Evolutionary conservation across 1,284 basidiomycete species (phyloP).

Genomic region (Ceratobasidium sp.): DNA sequence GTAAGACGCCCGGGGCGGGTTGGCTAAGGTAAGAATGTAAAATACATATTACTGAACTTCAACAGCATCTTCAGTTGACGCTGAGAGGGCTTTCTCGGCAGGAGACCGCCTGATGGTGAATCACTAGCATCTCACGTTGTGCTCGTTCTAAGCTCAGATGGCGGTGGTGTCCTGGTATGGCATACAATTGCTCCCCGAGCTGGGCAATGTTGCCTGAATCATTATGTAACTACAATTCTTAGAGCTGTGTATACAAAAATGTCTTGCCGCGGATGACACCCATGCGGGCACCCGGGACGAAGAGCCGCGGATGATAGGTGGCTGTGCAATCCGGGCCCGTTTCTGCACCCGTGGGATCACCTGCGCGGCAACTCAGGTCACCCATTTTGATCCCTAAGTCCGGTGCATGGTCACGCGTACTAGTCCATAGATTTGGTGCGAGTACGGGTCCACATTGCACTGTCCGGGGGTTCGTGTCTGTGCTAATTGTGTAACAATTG

Average conservation of each 20-base stretch:
- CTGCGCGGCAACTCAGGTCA: conserved; percentile 16
- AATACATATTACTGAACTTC: no score
- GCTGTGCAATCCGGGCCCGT: conserved; percentile 27
- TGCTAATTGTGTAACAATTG: no score
- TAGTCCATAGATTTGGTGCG: no score
- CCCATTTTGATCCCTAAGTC: conserved; percentile 26
- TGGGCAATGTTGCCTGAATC: conserved; percentile 7
- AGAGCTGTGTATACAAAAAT: conserved; percentile 4
- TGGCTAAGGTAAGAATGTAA: no score
- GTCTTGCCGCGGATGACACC: not conserved
- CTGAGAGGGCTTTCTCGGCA: conserved; percentile 16
- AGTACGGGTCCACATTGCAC: no score
- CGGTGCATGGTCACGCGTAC: no score
- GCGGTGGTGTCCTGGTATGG: conserved; percentile 19
- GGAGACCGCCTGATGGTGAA: conserved; percentile 20
- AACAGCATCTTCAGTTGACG: conserved; percentile 14
- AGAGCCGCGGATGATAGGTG: not conserved
- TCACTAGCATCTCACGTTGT: conserved; percentile 6
- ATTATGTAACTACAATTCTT: not conserved
- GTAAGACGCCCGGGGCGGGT: no score
- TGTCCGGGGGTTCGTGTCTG: no score
- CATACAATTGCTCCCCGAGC: conserved; percentile 10
- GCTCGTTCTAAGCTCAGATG: conserved; percentile 17
- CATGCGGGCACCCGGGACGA: not conserved
- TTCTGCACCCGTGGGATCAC: conserved; percentile 15